These are phyloP conservation scores for Lichtheimia corymbifera DNA, from an alignment of 371 early-diverging fungal genomes.

Conservation along the genomic window DNA sequence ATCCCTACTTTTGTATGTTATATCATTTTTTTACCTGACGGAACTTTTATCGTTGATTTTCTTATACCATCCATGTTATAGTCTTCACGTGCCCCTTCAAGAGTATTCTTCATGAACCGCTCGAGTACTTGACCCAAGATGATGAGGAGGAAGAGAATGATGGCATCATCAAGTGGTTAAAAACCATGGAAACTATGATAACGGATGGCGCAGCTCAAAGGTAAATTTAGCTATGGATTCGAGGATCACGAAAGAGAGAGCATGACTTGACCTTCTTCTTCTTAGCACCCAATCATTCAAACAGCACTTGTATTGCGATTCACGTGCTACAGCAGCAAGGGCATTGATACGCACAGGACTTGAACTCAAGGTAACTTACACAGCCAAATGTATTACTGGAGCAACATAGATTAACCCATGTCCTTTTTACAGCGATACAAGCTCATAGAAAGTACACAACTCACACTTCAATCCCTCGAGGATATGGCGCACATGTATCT, in stretches of 20 bases:
- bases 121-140: constrained; percentile 2
- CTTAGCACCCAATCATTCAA: not conserved
- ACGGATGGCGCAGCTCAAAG: not conserved
- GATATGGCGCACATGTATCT: not conserved
- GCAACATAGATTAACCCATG: too few relatives aligned
- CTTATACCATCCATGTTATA: not conserved
- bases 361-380: not conserved
- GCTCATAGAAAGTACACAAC: too few relatives aligned
- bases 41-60: not conserved
- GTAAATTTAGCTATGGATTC: not conserved
- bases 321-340: constrained; percentile 9
- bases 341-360: not conserved
- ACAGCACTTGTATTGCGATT: constrained; percentile 1
- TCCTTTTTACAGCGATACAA: too few relatives aligned
- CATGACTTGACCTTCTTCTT: not conserved
- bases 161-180: not conserved
- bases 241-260: not conserved
- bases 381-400: too few relatives aligned
- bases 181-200: not conserved
- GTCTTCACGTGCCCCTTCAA: constrained; percentile 1
- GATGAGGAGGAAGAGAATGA: not conserved
- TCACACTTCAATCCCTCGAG: not conserved
- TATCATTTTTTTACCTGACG: not conserved
- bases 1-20: constrained; percentile 5
- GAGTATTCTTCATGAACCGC: not conserved